phyloP scores from a whole-genome alignment of 441 rosid genomes.

The Oxalis stricta region DNA sequence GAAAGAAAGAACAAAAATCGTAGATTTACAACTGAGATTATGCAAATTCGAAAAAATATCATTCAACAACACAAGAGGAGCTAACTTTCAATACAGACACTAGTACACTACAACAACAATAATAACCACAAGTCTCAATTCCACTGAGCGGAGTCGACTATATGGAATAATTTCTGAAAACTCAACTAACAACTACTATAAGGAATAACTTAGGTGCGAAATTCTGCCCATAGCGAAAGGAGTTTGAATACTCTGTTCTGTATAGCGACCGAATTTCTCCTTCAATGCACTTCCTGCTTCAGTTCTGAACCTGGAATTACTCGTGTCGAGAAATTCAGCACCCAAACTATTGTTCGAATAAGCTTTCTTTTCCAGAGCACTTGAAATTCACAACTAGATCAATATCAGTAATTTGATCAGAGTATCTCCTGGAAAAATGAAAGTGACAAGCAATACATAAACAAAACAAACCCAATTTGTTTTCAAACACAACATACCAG shows the following conservation, averaged over 20 bases:
- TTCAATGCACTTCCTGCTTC: conserved; percentile 22
- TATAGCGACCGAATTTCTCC: conserved; percentile 26
- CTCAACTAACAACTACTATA: too few relatives aligned
- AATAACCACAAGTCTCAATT: too few relatives aligned
- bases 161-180: background rate
- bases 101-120: too few relatives aligned
- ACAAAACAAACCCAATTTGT: background rate
- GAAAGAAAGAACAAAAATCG: too few relatives aligned
- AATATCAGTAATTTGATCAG: conserved; percentile 57
- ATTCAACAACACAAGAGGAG: too few relatives aligned
- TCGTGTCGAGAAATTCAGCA: conserved; percentile 16
- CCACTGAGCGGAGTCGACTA: too few relatives aligned
- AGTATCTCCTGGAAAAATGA: conserved; percentile 65
- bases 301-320: conserved; percentile 18
- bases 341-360: conserved; percentile 17
- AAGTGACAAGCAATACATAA: too few relatives aligned
- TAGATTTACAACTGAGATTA: background rate
- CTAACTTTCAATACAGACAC: too few relatives aligned
- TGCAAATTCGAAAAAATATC: too few relatives aligned
- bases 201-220: background rate
- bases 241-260: conserved; percentile 53
- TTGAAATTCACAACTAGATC: conserved; percentile 77
- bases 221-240: background rate
- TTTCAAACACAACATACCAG: background rate
- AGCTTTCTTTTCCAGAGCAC: conserved; percentile 28